These are phyloP conservation scores for Stereum hirsutum DNA, from an alignment of 1,284 basidiomycete genomes.

Conservation along the genomic window DNA sequence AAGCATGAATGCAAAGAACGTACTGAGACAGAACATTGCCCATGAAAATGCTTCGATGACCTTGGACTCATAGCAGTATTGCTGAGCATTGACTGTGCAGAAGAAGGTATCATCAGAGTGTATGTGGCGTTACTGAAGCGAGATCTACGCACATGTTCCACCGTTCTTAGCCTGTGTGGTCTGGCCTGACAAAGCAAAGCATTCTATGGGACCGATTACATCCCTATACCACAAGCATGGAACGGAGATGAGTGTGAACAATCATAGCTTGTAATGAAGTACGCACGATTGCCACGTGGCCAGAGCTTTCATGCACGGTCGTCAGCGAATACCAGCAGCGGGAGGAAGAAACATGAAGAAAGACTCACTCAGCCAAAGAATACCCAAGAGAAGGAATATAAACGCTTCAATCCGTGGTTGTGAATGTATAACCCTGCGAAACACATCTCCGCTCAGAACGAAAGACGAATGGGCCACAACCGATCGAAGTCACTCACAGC, in stretches of 20 bases:
- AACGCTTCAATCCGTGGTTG: conserved; percentile 54
- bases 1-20: conserved; percentile 18
- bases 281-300: conserved; percentile 65
- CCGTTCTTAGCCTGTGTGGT: conserved; percentile 43
- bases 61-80: conserved; percentile 72
- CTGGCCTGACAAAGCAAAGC: conserved; percentile 41
- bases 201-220: conserved; percentile 57
- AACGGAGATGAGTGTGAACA: conserved; percentile 1
- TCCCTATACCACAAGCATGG: conserved; percentile 36
- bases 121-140: conserved; percentile 2
- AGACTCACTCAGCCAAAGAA: conserved; percentile 58
- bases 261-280: background rate
- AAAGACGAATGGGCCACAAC: background rate
- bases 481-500: conserved; percentile 30
- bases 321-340: conserved; percentile 2
- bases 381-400: conserved; percentile 42
- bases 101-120: conserved; percentile 4
- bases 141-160: conserved; percentile 16
- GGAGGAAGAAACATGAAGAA: background rate
- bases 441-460: conserved; percentile 5
- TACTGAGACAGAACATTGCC: conserved; percentile 54
- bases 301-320: conserved; percentile 37
- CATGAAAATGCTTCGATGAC: conserved; percentile 72
- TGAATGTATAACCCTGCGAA: conserved; percentile 52
- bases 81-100: conserved; percentile 39